phyloP scores from a whole-genome alignment of 371 early-diverging fungal genomes.

The Mucor racemosus region DNA sequence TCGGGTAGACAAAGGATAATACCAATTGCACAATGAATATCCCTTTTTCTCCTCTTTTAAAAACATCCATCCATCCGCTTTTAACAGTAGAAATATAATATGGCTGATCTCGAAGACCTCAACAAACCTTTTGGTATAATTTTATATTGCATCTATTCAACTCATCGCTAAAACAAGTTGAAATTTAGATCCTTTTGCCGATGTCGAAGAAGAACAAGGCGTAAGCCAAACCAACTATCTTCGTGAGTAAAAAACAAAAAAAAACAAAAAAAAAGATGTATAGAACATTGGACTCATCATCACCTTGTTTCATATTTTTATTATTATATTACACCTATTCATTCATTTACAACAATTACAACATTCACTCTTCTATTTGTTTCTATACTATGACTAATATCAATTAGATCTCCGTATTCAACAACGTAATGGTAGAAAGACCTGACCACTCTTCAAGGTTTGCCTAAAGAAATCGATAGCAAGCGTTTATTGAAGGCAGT shows the following conservation, averaged over 20 bases:
- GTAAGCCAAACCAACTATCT: constrained; percentile 61
- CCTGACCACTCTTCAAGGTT: constrained; percentile 93
- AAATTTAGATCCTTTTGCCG: constrained; percentile 76
- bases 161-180: constrained; percentile 2
- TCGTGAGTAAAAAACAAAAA: constrained; percentile 62
- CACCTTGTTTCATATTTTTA: not conserved
- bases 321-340: not conserved
- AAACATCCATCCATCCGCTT: constrained; percentile 33
- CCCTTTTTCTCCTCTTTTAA: constrained; percentile 21
- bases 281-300: constrained; percentile 21
- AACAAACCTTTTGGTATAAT: constrained; percentile 44
- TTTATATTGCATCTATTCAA: constrained; percentile 2
- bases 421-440: constrained; percentile 97
- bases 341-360: not conserved
- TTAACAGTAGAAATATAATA: constrained; percentile 20
- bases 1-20: not conserved
- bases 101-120: constrained; percentile 48
- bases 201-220: constrained; percentile 68
- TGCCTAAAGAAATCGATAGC: constrained; percentile 83
- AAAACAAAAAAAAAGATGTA: constrained; percentile 3
- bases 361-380: not conserved
- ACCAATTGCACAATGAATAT: not conserved
- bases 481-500: constrained; percentile 92
- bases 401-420: constrained; percentile 90
- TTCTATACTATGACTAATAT: constrained; percentile 17